Conservation (phyloP, 345 rosid species). For the Salix koriyanagi region DNA sequence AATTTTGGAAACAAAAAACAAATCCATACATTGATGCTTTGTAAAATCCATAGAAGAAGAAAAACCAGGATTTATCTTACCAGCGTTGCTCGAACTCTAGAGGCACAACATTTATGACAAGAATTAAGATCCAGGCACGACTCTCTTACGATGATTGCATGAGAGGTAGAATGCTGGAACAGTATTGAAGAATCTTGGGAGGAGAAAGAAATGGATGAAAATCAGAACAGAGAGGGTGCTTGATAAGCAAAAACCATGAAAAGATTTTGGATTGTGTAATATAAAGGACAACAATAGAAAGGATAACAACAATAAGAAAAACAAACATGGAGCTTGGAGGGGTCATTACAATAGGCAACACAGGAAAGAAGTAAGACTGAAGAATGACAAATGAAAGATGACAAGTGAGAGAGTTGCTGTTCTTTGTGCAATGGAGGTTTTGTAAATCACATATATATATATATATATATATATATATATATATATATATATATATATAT, state of each 20-base stretch:
- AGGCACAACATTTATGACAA: not conserved
- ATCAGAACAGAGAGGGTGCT: not conserved
- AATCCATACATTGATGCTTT: too few species aligned
- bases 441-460: not conserved
- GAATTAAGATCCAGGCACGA: not conserved
- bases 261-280: not conserved
- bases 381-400: slow-evolving; percentile 24
- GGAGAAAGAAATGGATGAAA: not conserved
- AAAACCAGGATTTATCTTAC: not conserved
- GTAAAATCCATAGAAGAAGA: too few species aligned
- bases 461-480: too few species aligned
- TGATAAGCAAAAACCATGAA: slow-evolving; percentile 17
- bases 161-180: not conserved
- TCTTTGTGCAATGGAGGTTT: not conserved
- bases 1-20: too few species aligned
- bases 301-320: slow-evolving; percentile 9
- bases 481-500: not conserved
- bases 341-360: slow-evolving; percentile 26
- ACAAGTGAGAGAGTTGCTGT: slow-evolving; percentile 9
- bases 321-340: slow-evolving; percentile 11
- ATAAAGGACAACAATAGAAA: slow-evolving; percentile 18
- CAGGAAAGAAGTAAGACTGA: slow-evolving; percentile 1
- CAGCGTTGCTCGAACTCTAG: not conserved
- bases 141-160: not conserved
- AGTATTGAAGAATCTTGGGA: slow-evolving; percentile 13